phyloP scores from a whole-genome alignment of 1,284 basidiomycete genomes.

The Moniliophthora roreri region DNA sequence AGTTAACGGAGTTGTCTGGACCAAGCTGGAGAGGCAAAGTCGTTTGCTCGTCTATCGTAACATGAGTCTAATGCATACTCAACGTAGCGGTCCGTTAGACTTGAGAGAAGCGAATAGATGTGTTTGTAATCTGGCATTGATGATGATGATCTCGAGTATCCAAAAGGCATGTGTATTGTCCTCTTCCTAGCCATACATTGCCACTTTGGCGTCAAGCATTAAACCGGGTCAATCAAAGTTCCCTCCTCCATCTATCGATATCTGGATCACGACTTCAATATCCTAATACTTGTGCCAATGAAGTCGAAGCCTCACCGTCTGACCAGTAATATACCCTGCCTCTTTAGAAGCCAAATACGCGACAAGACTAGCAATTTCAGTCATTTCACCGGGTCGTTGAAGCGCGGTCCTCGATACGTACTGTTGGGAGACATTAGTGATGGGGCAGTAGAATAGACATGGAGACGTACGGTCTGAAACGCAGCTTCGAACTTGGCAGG shows the following conservation, averaged over 20 bases:
- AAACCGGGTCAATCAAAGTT: neutral
- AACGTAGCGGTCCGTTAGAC: no score
- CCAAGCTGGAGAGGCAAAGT: no score
- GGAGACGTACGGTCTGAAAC: neutral
- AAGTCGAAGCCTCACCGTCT: neutral
- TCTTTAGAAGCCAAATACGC: slow-evolving; percentile 8
- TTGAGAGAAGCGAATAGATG: no score
- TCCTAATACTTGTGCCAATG: neutral
- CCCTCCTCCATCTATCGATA: neutral
- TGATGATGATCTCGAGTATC: no score
- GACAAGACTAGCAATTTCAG: slow-evolving; percentile 7
- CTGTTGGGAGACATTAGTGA: neutral
- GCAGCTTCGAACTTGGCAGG: neutral
- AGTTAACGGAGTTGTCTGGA: no score
- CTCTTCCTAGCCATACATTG: no score
- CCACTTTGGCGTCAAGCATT: no score
- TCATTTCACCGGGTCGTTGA: neutral
- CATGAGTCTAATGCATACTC: no score
- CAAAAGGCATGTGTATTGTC: no score
- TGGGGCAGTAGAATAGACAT: neutral
- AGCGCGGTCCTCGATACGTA: neutral
- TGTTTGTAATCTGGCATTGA: no score
- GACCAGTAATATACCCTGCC: slow-evolving; percentile 10
- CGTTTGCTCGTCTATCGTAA: no score
- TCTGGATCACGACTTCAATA: neutral